These are phyloP conservation scores for Clarkia xantiana DNA, from an alignment of 345 rosid genomes.

Conservation along the genomic window DNA sequence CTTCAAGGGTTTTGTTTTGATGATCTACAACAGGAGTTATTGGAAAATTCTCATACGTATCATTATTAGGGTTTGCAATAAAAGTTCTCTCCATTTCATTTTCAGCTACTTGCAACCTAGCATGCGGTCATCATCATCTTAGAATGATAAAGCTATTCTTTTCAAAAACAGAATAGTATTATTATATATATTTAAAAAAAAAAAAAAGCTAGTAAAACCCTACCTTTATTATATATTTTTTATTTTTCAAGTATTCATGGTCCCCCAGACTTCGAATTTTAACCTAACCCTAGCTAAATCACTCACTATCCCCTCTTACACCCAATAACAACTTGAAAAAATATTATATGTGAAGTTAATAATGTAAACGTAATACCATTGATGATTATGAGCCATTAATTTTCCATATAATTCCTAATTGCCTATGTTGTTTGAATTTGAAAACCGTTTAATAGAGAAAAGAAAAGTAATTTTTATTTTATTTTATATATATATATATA, in stretches of 20 bases:
- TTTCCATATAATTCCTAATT: conserved; percentile 15
- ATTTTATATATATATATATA: not conserved
- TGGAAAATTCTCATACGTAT: not conserved
- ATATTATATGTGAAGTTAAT: too few relatives aligned
- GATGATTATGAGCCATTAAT: conserved; percentile 20
- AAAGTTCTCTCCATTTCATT: not conserved
- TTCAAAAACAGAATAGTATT: too few relatives aligned
- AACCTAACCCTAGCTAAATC: conserved; percentile 11
- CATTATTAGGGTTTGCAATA: not conserved
- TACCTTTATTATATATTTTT: conserved; percentile 18
- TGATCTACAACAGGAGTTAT: not conserved
- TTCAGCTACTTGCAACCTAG: conserved; percentile 2
- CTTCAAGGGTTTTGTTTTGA: not conserved
- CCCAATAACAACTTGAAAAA: too few relatives aligned
- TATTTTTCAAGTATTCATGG: conserved; percentile 16
- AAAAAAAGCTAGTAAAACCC: not conserved
- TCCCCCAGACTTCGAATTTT: conserved; percentile 12
- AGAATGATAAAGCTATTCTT: not conserved
- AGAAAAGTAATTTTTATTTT: not conserved
- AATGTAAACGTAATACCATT: too few relatives aligned
- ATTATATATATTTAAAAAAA: too few relatives aligned
- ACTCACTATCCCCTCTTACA: conserved; percentile 1
- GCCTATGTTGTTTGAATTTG: too few relatives aligned
- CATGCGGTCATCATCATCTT: not conserved
- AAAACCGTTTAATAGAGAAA: conserved; percentile 12